These are phyloP conservation scores for Phialophora chinensis DNA, from an alignment of 2,329 filamentous ascomycete species.

Conservation along the genomic window DNA sequence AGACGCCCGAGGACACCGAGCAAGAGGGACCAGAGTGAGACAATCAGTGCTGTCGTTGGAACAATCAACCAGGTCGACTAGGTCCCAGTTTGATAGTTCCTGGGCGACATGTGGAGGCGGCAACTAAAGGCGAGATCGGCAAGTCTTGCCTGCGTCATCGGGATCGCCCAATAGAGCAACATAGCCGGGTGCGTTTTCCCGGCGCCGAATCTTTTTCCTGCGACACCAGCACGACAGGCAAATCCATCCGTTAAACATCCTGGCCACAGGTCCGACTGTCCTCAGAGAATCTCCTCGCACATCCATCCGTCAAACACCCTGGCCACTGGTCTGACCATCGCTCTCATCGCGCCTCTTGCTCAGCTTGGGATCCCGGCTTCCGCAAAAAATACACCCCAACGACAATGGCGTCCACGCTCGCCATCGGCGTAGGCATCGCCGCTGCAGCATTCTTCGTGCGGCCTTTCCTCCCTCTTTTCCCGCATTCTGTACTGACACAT, in stretches of 20 bases:
- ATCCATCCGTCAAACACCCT: neutral
- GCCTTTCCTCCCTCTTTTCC: slow-evolving; percentile 32
- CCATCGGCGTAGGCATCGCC: slow-evolving; percentile 54
- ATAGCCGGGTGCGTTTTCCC: neutral
- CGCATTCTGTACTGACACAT: slow-evolving; percentile 7
- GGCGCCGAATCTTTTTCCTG: slow-evolving; percentile 4
- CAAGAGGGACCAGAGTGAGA: neutral
- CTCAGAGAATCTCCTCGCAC: neutral
- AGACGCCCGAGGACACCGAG: neutral
- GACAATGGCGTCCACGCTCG: slow-evolving; percentile 51
- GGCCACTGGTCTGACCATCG: neutral
- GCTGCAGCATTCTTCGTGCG: slow-evolving; percentile 79
- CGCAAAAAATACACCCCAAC: neutral
- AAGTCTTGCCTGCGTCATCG: neutral
- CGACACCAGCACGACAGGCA: neutral
- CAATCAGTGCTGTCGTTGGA: neutral
- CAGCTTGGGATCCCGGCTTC: neutral
- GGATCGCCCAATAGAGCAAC: neutral
- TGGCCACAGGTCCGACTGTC: neutral
- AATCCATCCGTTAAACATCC: neutral
- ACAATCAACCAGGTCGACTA: neutral
- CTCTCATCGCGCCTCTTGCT: neutral
- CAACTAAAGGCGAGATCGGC: neutral
- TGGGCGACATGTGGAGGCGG: neutral
- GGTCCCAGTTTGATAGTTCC: neutral